Conservation (phyloP, 352 stramenopile species). For the Phytopythium helicoides region DNA sequence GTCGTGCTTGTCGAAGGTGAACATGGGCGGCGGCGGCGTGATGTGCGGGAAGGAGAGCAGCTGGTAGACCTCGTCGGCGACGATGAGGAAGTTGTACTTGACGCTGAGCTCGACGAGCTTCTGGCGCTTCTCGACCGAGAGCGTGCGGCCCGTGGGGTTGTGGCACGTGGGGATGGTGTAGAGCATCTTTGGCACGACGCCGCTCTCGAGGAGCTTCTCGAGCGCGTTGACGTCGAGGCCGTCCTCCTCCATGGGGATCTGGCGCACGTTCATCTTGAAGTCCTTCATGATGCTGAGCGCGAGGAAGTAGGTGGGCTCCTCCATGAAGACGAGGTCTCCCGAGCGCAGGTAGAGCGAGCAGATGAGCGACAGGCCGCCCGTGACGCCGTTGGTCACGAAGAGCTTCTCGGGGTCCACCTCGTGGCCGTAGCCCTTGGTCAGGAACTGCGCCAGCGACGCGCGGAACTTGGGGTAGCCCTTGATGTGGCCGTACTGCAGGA, state of each 20-base stretch:
- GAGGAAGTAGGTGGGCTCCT: constrained; percentile 94
- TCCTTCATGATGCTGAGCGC: constrained; percentile 93
- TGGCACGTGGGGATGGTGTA: constrained; percentile 95
- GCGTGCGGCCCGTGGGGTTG: constrained; percentile 91
- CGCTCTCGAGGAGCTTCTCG: constrained; percentile 71
- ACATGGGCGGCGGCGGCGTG: constrained; percentile 79
- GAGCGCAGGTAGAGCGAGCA: constrained; percentile 84
- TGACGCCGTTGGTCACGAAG: constrained; percentile 93
- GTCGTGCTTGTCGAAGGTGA: constrained; percentile 79
- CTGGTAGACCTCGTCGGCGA: constrained; percentile 95
- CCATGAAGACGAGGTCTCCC: constrained; percentile 92
- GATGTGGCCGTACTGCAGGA: constrained; percentile 88
- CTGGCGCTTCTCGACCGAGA: constrained; percentile 83
- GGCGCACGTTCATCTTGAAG: constrained; percentile 89
- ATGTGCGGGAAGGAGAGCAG: constrained; percentile 91
- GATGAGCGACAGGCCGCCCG: constrained; percentile 90
- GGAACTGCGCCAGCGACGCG: constrained; percentile 66
- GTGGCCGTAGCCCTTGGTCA: constrained; percentile 75
- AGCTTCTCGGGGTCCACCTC: constrained; percentile 80
- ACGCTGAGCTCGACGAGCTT: constrained; percentile 87
- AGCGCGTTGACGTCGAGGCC: constrained; percentile 84
- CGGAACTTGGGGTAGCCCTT: constrained; percentile 88
- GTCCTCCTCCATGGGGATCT: constrained; percentile 90
- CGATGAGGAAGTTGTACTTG: constrained; percentile 89
- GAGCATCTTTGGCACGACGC: constrained; percentile 88